phyloP scores from a whole-genome alignment of 2,329 filamentous ascomycete genomes.

The Ophiostoma sp. region DNA sequence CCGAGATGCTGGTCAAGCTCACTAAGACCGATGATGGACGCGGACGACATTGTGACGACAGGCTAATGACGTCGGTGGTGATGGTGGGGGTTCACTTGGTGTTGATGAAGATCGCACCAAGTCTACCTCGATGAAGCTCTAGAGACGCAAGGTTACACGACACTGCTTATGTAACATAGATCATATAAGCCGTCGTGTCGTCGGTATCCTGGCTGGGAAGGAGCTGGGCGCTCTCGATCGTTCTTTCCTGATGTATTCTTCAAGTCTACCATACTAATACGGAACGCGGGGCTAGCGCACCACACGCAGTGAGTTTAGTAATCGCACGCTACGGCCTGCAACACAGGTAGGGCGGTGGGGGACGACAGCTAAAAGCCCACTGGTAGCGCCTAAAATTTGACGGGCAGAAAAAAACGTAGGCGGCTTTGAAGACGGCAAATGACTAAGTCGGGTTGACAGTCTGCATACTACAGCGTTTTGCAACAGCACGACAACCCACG shows the following conservation, averaged over 20 bases:
- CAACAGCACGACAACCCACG: background rate
- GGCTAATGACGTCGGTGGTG: slow-evolving; percentile 33
- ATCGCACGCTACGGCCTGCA: background rate
- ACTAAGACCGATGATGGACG: slow-evolving; percentile 47
- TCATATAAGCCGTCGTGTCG: no score
- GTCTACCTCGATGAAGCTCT: background rate
- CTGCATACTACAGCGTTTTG: background rate
- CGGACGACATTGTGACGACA: slow-evolving; percentile 22
- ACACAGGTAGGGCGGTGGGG: slow-evolving; percentile 17
- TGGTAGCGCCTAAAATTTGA: slow-evolving; percentile 14
- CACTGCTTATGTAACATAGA: no score
- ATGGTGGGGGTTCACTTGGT: background rate
- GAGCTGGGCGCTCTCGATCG: background rate
- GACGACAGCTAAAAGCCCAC: slow-evolving; percentile 10
- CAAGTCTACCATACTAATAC: slow-evolving; percentile 1
- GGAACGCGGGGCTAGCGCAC: slow-evolving; percentile 20
- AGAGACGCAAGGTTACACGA: background rate
- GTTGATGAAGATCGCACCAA: background rate
- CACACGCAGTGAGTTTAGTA: background rate
- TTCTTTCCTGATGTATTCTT: background rate
- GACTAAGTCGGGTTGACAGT: background rate
- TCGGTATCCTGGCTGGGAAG: no score
- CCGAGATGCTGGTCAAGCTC: slow-evolving; percentile 52
- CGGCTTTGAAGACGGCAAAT: background rate
- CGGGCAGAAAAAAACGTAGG: slow-evolving; percentile 20